phyloP scores from a whole-genome alignment of 2,329 filamentous ascomycete genomes.

The Microdochium paspali region DNA sequence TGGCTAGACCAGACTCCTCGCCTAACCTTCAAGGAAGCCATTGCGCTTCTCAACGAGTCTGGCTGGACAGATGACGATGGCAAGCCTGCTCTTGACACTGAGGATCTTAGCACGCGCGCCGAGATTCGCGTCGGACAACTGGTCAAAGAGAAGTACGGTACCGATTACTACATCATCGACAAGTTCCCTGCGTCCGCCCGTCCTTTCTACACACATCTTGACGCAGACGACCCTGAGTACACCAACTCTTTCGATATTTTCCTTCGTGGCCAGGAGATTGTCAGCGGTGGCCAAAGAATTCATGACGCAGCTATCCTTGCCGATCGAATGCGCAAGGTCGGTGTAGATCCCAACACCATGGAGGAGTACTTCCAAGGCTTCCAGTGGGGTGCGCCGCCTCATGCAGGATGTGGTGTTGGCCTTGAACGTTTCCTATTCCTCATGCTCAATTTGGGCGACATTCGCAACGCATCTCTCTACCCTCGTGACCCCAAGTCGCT shows the following conservation, averaged over 20 bases:
- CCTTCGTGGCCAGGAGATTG: constrained; percentile 84
- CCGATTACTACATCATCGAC: constrained; percentile 90
- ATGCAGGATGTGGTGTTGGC: constrained; percentile 84
- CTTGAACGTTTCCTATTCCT: constrained; percentile 84
- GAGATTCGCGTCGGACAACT: constrained; percentile 80
- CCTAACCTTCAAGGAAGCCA: constrained; percentile 69
- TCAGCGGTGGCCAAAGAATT: constrained; percentile 88
- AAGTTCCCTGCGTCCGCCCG: constrained; percentile 80
- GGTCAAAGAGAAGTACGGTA: constrained; percentile 76
- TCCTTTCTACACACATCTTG: constrained; percentile 87
- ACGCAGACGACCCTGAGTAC: constrained; percentile 39
- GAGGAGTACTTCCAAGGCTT: constrained; percentile 86
- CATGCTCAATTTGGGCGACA: constrained; percentile 77
- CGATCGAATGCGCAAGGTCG: constrained; percentile 64
- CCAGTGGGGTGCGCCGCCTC: constrained; percentile 78
- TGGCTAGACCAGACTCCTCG: constrained; percentile 81
- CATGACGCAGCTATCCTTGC: constrained; percentile 69
- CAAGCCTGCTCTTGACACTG: constrained; percentile 56
- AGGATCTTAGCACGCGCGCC: constrained; percentile 77
- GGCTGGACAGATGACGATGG: constrained; percentile 73
- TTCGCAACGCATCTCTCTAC: constrained; percentile 80
- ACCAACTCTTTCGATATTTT: constrained; percentile 97
- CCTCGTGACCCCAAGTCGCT: constrained; percentile 83
- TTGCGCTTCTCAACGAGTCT: constrained; percentile 71
- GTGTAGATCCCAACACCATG: constrained; percentile 74